Evolutionary conservation across 2,329 filamentous ascomycete genomes (phyloP).

Genomic region (Dryadomyces quercus-mongolicae): DNA sequence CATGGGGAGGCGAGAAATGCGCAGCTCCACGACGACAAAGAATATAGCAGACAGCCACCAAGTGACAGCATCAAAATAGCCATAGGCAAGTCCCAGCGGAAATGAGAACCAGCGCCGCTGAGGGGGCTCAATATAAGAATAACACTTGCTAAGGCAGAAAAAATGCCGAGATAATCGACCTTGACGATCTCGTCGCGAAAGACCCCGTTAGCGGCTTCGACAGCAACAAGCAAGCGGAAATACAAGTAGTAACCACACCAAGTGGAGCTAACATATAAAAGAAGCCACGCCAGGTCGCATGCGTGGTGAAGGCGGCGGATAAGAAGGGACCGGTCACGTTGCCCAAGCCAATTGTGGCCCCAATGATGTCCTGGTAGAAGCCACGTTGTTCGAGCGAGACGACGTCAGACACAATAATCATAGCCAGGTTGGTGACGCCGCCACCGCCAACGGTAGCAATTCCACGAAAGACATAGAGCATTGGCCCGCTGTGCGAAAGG

Average conservation of each 20-base stretch:
- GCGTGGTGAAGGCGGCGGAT: slow-evolving; percentile 25
- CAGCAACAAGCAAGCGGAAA: slow-evolving; percentile 36
- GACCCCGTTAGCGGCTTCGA: slow-evolving; percentile 23
- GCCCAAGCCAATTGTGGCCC: slow-evolving; percentile 26
- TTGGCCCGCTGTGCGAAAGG: slow-evolving; percentile 38
- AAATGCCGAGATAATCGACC: slow-evolving; percentile 47
- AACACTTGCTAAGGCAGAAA: slow-evolving; percentile 41
- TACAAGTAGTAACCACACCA: slow-evolving; percentile 28
- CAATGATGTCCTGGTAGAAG: slow-evolving; percentile 36
- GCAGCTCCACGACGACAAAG: slow-evolving; percentile 10
- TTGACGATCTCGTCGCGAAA: slow-evolving; percentile 35
- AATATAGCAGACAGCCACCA: slow-evolving; percentile 5
- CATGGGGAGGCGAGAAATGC: slow-evolving; percentile 10
- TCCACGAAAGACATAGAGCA: slow-evolving; percentile 50
- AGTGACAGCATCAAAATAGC: slow-evolving; percentile 42
- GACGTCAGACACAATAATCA: slow-evolving; percentile 51
- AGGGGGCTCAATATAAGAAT: slow-evolving; percentile 52
- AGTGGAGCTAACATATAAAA: slow-evolving; percentile 39
- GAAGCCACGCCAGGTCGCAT: slow-evolving; percentile 28
- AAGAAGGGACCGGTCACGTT: slow-evolving; percentile 31
- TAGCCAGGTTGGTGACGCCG: slow-evolving; percentile 44
- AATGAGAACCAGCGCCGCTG: slow-evolving; percentile 43
- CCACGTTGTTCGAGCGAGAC: slow-evolving; percentile 46
- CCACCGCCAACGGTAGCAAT: slow-evolving; percentile 50
- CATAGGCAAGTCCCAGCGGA: slow-evolving; percentile 41